Base-by-base conservation (phyloP, 768 basidiomycete species). In the Cystobasidium onofrii region DNA sequence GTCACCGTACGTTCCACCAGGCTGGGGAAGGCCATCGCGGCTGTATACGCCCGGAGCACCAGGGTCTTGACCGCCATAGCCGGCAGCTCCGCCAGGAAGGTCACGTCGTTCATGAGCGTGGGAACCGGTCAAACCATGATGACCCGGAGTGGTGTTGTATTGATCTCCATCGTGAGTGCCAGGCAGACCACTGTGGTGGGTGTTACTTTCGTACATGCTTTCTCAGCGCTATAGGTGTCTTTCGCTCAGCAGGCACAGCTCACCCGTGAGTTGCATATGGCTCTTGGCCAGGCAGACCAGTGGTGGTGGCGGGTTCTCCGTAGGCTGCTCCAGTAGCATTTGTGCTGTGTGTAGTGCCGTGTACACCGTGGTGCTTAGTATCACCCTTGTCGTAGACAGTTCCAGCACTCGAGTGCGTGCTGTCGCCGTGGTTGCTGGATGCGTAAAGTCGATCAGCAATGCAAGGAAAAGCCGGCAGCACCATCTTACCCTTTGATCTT, bases 401-500 rank as follows among this genome's bases (percentile, higher is more conserved):
- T 64, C 65, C 65, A 15, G 44, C 52, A 2, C 44, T 52, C 2
- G 65, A 52, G 44, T 39, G 25, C 15, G 29, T 6, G 39, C 17
- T 29, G 63, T 41, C 63, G 39, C 41, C 27, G 18, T 44, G 3
- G 27, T 44, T 44, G 65, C 41, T 67, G 39, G 3, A 31, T 3
- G 50, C 65, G 17, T 44, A 1, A 43, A 15, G 25, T 20, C 7
- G 7, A 34, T n/a, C 41, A 36, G 31, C 23, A 2, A 27, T 57
- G 31, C 6, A 63, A 7, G 10, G 34, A 15, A 41, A 2, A 31
- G 33, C 63, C 4, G 12, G 23, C n/a, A 64, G 33, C 39, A 33
- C 12, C 10, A 9, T 1, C 41, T 50, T 34, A 29, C 29, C 65
- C 65, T 41, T 67, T 67, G 39, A 67, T 43, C 43, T 67, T 67